Percentiles rank a stretch among this genome's conserved stretches.
Conservation (phyloP, 2,329 filamentous ascomycete species). For the Sordariomycetes sp. region DNA sequence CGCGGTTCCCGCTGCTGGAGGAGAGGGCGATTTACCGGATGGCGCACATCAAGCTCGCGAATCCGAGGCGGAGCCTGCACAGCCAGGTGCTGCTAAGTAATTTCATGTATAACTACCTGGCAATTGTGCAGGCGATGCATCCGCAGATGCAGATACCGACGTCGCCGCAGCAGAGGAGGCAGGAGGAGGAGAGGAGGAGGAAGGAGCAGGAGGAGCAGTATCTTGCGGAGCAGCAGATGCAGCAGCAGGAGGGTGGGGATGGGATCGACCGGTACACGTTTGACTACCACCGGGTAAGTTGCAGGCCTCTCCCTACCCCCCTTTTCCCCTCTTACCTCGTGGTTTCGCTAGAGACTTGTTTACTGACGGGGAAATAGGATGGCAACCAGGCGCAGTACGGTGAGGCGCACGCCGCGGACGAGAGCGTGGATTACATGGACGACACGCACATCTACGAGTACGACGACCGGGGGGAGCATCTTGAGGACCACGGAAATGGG, state of each 20-base stretch:
- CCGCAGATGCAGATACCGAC: constrained; percentile 87
- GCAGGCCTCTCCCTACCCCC: too few relatives aligned
- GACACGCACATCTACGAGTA: constrained; percentile 40
- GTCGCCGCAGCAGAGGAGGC: constrained; percentile 57
- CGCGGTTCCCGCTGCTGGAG: constrained; percentile 85
- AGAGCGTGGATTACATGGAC: constrained; percentile 33
- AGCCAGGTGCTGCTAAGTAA: constrained; percentile 96
- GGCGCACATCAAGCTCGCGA: constrained; percentile 98
- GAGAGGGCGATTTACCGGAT: constrained; percentile 96
- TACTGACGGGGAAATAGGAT: neutral
- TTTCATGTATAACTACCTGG: constrained; percentile 99
- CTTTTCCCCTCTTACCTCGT: neutral
- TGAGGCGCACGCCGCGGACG: constrained; percentile 25
- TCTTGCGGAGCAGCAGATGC: constrained; percentile 28
- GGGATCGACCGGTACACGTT: constrained; percentile 36
- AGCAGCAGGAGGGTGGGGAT: constrained; percentile 22
- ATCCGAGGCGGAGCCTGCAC: constrained; percentile 79
- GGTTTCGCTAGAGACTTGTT: neutral
- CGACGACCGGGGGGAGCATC: constrained; percentile 13
- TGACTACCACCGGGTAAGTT: constrained; percentile 37
- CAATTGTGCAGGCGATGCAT: constrained; percentile 98
- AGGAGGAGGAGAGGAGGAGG: constrained; percentile 39
- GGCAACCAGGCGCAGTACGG: constrained; percentile 23
- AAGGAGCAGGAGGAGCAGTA: constrained; percentile 30
- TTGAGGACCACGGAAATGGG: neutral